Conservation (phyloP, 441 rosid species). For the Arabidopsis hybrid region DNA sequence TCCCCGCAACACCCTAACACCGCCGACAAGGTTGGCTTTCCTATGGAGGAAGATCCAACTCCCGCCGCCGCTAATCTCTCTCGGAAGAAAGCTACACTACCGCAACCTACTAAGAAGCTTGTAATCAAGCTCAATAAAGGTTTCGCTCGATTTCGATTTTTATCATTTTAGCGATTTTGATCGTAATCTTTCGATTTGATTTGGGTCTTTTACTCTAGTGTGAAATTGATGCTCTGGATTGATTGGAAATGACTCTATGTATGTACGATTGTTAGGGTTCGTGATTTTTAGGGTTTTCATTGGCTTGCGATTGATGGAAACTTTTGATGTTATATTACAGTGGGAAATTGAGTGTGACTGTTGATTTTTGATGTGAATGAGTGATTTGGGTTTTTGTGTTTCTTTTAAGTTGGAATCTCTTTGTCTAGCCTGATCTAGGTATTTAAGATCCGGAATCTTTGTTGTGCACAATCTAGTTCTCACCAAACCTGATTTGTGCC, state of each 20-base stretch:
- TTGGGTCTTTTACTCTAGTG: neutral
- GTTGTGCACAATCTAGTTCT: constrained; percentile 13
- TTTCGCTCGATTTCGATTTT: constrained; percentile 26
- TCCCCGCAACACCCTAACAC: constrained; percentile 47
- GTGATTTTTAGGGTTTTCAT: constrained; percentile 35
- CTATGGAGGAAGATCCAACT: constrained; percentile 77
- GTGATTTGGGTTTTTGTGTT: neutral
- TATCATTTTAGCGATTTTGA: neutral
- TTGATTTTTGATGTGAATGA: constrained; percentile 14
- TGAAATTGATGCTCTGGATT: constrained; percentile 15
- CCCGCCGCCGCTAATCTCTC: constrained; percentile 75
- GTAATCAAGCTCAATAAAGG: constrained; percentile 93
- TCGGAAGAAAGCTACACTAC: constrained; percentile 90
- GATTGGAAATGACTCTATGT: constrained; percentile 27
- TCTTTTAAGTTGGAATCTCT: neutral
- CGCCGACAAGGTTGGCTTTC: constrained; percentile 55
- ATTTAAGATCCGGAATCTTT: constrained; percentile 23
- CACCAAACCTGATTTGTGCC: constrained; percentile 28
- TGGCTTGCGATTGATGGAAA: constrained; percentile 16
- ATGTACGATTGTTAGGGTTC: constrained; percentile 31
- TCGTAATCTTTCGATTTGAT: constrained; percentile 10
- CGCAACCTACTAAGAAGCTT: constrained; percentile 94
- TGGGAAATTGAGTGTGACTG: neutral
- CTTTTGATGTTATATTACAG: neutral
- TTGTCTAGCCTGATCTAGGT: constrained; percentile 11